These are phyloP conservation scores for Fusarium camptoceras DNA, from an alignment of 2,329 filamentous ascomycete species.

Conservation along the genomic window DNA sequence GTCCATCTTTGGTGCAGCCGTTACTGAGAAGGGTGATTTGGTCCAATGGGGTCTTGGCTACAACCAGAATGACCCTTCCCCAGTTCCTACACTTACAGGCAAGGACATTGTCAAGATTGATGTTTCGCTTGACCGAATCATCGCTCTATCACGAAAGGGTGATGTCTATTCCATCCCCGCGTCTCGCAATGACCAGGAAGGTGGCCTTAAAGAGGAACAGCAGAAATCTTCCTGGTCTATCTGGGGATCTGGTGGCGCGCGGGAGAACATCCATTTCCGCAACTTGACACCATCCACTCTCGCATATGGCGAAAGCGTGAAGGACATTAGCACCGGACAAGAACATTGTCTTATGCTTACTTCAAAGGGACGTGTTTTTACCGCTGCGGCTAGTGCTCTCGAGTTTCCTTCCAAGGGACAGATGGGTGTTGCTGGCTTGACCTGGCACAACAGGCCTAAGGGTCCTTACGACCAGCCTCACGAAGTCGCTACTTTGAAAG, in stretches of 20 bases:
- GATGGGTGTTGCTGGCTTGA: slow-evolving; percentile 85
- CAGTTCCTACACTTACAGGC: slow-evolving; percentile 79
- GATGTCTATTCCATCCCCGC: slow-evolving; percentile 87
- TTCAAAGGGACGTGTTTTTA: slow-evolving; percentile 85
- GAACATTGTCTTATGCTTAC: slow-evolving; percentile 91
- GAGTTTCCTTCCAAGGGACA: slow-evolving; percentile 86
- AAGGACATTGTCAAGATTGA: slow-evolving; percentile 83
- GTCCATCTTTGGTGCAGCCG: slow-evolving; percentile 83
- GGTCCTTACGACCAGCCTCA: slow-evolving; percentile 86
- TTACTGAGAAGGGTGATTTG: slow-evolving; percentile 87
- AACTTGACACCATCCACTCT: slow-evolving; percentile 74
- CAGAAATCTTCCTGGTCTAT: slow-evolving; percentile 75
- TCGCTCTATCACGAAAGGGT: slow-evolving; percentile 80
- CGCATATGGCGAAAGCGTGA: slow-evolving; percentile 77
- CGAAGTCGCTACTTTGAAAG: slow-evolving; percentile 78
- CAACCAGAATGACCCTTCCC: slow-evolving; percentile 71
- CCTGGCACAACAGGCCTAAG: slow-evolving; percentile 79
- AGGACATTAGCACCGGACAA: slow-evolving; percentile 79
- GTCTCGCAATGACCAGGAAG: slow-evolving; percentile 75
- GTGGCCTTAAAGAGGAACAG: slow-evolving; percentile 72
- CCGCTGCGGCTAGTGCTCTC: slow-evolving; percentile 82
- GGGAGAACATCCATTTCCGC: slow-evolving; percentile 74
- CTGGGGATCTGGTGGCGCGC: slow-evolving; percentile 61
- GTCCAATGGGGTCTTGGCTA: slow-evolving; percentile 91
- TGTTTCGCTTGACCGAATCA: slow-evolving; percentile 84